Base-by-base conservation (phyloP, 1,139 yeast species). In the Wickerhamomyces sp. region DNA sequence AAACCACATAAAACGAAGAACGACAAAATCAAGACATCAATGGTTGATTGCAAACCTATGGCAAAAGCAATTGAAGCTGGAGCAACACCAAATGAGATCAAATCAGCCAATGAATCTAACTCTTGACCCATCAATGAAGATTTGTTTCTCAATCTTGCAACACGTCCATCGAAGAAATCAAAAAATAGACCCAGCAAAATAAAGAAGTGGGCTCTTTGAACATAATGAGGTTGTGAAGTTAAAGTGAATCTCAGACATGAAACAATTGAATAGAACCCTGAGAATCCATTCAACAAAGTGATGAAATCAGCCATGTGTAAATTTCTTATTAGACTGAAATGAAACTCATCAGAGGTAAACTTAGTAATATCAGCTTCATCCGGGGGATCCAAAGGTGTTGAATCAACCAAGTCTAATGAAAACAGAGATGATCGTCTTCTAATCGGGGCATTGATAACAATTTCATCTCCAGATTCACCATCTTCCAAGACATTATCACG, bases 91-190 rank as follows among this genome's bases (percentile, higher is more conserved):
- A 91, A 91, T 14, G 95, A 84, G 32, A 93, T 79, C 61, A 93
- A 78, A 67, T 93, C 99, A 27, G 99, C 99, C 59, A 93, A 76
- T 2, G 97, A 89, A 64, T 93, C 99, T 58, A 93, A 79, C 68
- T 93, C 99, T 67, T 93, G 98, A 49, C 99, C 99, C 89, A 94
- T 88, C 47, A 93, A 74, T 27, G 95, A 84, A 3, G 96, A 79
- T 69, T 93, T 89, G 66, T 90, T 85, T 68, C 97, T 79, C 71
- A 93, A 77, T 58, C 99, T 78, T 7, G 99, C 99, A 9, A 93
- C 99, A 59, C 96, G 81, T 30, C 99, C 99, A 64, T 93, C 99
- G 64, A 93, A 85, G 64, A 93, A 90, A 66, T 93, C 99, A 64
- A 91, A 91, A 62, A 93, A 89, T 59, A 91, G 78, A 7, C 99